Evolutionary conservation across 768 basidiomycete genomes (phyloP), one percentile per base, ranked within the genome.

Genomic region (Tricholoma sp.): DNA sequence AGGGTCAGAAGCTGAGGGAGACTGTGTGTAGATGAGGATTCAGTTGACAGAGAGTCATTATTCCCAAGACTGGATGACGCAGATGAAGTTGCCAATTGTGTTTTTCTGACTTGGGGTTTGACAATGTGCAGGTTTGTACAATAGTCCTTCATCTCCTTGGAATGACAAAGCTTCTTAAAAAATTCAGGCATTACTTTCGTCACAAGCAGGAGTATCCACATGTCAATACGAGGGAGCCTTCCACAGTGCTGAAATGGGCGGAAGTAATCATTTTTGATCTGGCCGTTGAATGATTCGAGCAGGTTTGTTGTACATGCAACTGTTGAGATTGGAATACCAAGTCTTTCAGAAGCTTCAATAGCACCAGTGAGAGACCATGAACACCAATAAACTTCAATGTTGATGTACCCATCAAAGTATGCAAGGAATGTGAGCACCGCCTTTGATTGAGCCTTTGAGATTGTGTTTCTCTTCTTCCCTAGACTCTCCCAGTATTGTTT

Each of bases 241-340:
- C 66, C 61, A 41, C 55, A 64, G 50, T 63, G 67, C 18, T 57
- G 59, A 47, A 66, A 68, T n/a, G 63, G 60, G 14, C 46, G 35
- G 52, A 56, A 69, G 56, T 69, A 69, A 37, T 61, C 64, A 3
- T 54, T 55, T 56, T 74, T 74, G 41, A 72, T 55, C 18, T 61
- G 63, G 1, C 69, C 68, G 52, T 75, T 74, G 57, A 71, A 72
- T 0, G 67, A 70, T 59, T 75, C 74, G 2, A 75, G 66, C 45
- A 65, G 68, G 57, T 75, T 75, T 16, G 66, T 74, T 1, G 73
- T 75, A 9, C 66, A 66, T 10, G 67, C 53, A 19, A 75, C 55
- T 5, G 46, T 31, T 6, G 59, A 43, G 8, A 71, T 21, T 1
- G 67, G 59, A 10, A 67, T 51, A 16, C 57, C 55, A n/a, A 74